These are phyloP conservation scores for Monilinia polystroma DNA, from an alignment of 2,329 filamentous ascomycete species.

Conservation along the genomic window DNA sequence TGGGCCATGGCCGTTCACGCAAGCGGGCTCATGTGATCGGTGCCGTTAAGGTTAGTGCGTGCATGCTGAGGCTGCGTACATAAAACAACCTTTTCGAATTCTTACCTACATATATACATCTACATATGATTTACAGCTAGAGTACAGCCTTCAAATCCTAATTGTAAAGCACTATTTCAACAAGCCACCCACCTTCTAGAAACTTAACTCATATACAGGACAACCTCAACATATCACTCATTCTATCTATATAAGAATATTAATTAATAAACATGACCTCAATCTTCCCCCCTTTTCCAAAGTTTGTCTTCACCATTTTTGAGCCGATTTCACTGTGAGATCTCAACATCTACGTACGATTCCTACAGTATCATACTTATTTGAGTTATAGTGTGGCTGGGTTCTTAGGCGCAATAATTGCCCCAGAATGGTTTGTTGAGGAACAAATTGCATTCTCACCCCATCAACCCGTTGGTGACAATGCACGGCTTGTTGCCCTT, in stretches of 20 bases:
- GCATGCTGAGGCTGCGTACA: too few relatives aligned
- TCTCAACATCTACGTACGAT: conserved; percentile 15
- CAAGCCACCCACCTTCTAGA: neutral
- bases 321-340: conserved; percentile 29
- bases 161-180: neutral
- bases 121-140: too few relatives aligned
- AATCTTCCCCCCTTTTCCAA: conserved; percentile 61
- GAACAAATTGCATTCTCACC: conserved; percentile 54
- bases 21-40: too few relatives aligned
- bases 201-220: neutral
- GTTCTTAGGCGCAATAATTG: conserved; percentile 54
- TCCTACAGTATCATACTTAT: conserved; percentile 16
- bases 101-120: too few relatives aligned
- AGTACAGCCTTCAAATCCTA: too few relatives aligned
- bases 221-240: neutral
- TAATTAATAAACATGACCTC: conserved; percentile 52
- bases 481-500: conserved; percentile 37
- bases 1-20: too few relatives aligned
- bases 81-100: too few relatives aligned
- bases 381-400: conserved; percentile 54
- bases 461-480: conserved; percentile 40
- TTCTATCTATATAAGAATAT: neutral
- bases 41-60: too few relatives aligned
- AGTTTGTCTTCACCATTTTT: conserved; percentile 64
- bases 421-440: conserved; percentile 61